Evolutionary conservation across 2,329 filamentous ascomycete genomes (phyloP).

Genomic region (Parafenestella ontariensis): DNA sequence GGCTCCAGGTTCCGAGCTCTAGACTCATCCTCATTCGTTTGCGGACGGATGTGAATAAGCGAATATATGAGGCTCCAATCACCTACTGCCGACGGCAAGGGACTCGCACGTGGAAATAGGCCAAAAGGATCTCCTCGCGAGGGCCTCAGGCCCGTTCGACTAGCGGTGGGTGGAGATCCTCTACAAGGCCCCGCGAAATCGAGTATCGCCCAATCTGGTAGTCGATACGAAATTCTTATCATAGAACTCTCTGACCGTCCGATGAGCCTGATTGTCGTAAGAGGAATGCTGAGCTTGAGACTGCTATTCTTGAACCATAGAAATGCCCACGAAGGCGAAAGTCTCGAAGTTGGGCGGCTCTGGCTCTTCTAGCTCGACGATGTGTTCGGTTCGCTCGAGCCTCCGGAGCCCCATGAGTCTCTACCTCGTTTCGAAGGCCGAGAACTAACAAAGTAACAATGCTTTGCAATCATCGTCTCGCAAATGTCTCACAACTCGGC

Average conservation of each 20-base stretch:
- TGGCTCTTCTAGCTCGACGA: neutral
- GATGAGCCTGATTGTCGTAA: neutral
- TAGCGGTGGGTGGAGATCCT: neutral
- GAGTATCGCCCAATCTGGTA: neutral
- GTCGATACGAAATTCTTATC: neutral
- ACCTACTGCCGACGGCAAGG: neutral
- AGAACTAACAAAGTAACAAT: neutral
- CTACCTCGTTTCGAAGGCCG: neutral
- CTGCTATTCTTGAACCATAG: neutral
- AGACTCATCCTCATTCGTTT: neutral
- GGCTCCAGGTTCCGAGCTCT: neutral
- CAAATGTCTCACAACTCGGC: too few species aligned
- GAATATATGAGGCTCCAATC: neutral
- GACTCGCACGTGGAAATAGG: neutral
- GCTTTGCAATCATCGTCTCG: too few species aligned
- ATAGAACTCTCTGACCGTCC: neutral
- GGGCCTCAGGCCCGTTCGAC: neutral
- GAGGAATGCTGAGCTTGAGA: neutral
- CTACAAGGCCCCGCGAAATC: neutral
- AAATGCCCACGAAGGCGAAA: neutral
- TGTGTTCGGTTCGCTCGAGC: neutral
- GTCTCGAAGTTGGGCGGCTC: neutral
- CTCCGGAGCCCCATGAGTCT: too few species aligned
- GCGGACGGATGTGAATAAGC: neutral
- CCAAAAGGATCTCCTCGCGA: neutral